Conservation (phyloP, 176 grass and related monocot genomes). For the Elaeis guineensis region DNA sequence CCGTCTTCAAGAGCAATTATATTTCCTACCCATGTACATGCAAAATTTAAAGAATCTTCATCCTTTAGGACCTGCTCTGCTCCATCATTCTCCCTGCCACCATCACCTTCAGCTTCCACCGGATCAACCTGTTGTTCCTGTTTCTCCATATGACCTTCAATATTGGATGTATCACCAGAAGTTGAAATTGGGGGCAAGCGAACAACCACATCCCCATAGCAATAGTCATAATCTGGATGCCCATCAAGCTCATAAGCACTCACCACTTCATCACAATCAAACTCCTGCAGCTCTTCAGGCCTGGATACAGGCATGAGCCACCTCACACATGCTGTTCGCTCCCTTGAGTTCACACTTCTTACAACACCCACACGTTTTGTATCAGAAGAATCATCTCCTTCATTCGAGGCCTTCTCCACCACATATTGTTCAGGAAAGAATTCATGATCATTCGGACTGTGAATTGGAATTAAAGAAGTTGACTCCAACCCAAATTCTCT, state of each 20-base stretch:
- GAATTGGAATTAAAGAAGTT: conserved; percentile 72
- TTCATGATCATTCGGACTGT: conserved; percentile 80
- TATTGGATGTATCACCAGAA: conserved; percentile 31
- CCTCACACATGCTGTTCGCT: conserved; percentile 60
- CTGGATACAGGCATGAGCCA: conserved; percentile 64
- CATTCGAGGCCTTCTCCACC: conserved; percentile 65
- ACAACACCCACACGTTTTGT: conserved; percentile 60
- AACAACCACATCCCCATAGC: conserved; percentile 82
- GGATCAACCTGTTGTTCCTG: conserved; percentile 30
- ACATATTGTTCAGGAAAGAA: conserved; percentile 92
- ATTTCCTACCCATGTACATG: conserved; percentile 77
- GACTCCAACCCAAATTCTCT: conserved; percentile 49
- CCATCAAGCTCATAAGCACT: conserved; percentile 89
- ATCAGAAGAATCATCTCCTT: conserved; percentile 55
- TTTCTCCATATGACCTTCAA: conserved; percentile 29
- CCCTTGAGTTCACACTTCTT: conserved; percentile 66
- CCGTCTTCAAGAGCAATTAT: conserved; percentile 71
- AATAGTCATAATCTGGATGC: conserved; percentile 99
- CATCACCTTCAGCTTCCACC: conserved; percentile 21
- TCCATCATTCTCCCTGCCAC: conserved; percentile 21
- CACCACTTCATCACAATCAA: conserved; percentile 62
- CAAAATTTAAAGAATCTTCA: conserved; percentile 30
- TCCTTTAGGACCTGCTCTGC: conserved; percentile 30
- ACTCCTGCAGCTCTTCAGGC: conserved; percentile 39
- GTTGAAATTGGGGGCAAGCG: conserved; percentile 64